Base-by-base conservation (phyloP, 2,329 filamentous ascomycete species). In the Colletotrichum lindemuthianum region DNA sequence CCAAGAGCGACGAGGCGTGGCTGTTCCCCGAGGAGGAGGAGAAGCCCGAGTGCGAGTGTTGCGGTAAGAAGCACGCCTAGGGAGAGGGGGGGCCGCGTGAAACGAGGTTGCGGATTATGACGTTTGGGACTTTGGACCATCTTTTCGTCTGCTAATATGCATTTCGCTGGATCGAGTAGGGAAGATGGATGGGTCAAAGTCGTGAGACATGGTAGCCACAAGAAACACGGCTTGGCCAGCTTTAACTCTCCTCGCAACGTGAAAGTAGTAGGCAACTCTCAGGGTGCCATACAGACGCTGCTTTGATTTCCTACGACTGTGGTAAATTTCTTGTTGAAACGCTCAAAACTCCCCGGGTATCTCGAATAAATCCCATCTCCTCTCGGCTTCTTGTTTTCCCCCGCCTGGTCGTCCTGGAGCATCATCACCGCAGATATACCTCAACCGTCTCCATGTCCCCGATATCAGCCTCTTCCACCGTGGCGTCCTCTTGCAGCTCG, bases 391-490 rank as follows among this genome's bases (percentile, higher is more conserved):
- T 24, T 24, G 4, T 24, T 4, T 4, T 24, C 13, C 13, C 39
- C n/a, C 8, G 34, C 41, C n/a, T 24, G 24, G 4, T 24, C 24
- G 24, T 24, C 24, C 24, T 4, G 24, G 5, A 24, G 24, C 24
- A 24, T 24, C 43, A 13, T 66, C 59, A 66, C 40, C 44, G 86
- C 58, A 93, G 76, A 68, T 90, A 83, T 24, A 96, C 90, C 75
- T 97, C 92, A 39, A 97, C 79, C 34, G 85, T 83, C 73, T 95
- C 92, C 79, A 89, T 83, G 70, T 96, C 90, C 49, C 87, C 87
- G 44, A 97, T 86, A 15, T 93, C 92, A 2, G 88, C 84, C 40
- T 91, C 88, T 48, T 81, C 81, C 49, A 96, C 82, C 2, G 83
- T 85, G 36, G 80, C 78, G 2, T 87, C 81, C 15, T 86, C 83